phyloP scores from a whole-genome alignment of 257 asterid genomes.

The Buddleja alternifolia region DNA sequence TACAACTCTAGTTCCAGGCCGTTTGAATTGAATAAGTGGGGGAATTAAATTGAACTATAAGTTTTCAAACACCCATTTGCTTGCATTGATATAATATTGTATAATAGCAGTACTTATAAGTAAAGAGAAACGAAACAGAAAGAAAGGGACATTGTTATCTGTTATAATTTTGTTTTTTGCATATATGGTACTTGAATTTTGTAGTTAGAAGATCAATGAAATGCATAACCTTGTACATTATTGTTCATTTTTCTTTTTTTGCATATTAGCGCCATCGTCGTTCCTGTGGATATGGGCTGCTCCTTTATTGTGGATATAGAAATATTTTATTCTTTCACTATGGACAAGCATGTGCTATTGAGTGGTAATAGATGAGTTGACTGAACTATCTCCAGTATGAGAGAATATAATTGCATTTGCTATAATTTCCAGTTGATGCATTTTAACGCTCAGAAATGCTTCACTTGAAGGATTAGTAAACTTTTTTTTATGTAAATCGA shows the following conservation, averaged over 20 bases:
- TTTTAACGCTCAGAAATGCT: background rate
- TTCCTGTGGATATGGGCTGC: background rate
- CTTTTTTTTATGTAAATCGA: background rate
- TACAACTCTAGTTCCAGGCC: background rate
- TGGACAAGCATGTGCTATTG: background rate
- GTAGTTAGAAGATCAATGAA: background rate
- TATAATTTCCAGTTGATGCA: background rate
- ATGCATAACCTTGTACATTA: background rate
- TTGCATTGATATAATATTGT: background rate
- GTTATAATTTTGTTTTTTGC: background rate
- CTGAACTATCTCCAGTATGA: background rate
- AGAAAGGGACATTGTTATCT: background rate
- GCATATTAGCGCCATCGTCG: background rate
- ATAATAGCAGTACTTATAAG: background rate
- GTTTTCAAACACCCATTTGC: background rate
- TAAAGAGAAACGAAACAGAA: background rate
- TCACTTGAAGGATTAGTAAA: background rate
- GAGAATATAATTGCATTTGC: background rate
- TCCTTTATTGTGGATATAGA: background rate
- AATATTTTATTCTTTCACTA: conserved; percentile 2
- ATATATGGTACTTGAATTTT: background rate
- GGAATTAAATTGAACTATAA: background rate
- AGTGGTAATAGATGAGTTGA: conserved; percentile 20
- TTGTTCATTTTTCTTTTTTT: background rate
- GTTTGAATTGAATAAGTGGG: background rate